Conservation (phyloP, 352 stramenopile genomes). For the Peronospora belbahrii region DNA sequence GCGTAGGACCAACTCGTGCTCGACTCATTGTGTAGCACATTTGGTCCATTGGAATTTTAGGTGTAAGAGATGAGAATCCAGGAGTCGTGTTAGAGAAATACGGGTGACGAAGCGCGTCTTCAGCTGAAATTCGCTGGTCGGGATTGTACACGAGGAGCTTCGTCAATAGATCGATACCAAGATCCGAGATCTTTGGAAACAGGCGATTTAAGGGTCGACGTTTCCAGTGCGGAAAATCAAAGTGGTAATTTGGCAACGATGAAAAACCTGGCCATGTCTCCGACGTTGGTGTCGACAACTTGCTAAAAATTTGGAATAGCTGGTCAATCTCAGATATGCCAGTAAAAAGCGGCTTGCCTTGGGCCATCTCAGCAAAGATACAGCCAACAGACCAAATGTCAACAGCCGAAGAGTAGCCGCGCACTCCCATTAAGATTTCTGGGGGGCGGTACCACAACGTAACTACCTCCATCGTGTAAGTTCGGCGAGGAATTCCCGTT, state of each 20-base stretch:
- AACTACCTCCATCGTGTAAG: slow-evolving; percentile 88
- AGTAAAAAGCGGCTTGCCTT: slow-evolving; percentile 74
- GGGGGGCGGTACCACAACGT: slow-evolving; percentile 88
- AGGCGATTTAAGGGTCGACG: slow-evolving; percentile 56
- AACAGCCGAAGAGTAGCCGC: slow-evolving; percentile 77
- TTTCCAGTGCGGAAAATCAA: slow-evolving; percentile 82
- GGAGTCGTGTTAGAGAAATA: slow-evolving; percentile 58
- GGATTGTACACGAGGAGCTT: slow-evolving; percentile 79
- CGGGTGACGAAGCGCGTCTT: slow-evolving; percentile 74
- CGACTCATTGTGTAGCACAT: slow-evolving; percentile 64
- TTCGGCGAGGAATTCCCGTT: slow-evolving; percentile 77
- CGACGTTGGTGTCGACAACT: slow-evolving; percentile 95
- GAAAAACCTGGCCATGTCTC: slow-evolving; percentile 95
- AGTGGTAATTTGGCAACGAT: slow-evolving; percentile 94
- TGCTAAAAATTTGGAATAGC: slow-evolving; percentile 85
- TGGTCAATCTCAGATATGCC: slow-evolving; percentile 79
- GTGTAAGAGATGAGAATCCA: slow-evolving; percentile 37
- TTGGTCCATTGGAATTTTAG: slow-evolving; percentile 71
- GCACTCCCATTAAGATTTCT: slow-evolving; percentile 86
- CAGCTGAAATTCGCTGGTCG: slow-evolving; percentile 71
- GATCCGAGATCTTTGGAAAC: slow-evolving; percentile 61
- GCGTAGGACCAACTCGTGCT: slow-evolving; percentile 35
- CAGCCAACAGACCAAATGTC: slow-evolving; percentile 94
- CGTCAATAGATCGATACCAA: slow-evolving; percentile 63
- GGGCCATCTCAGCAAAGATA: slow-evolving; percentile 97